Evolutionary conservation across 208 protist genomes (phyloP).

Genomic region (Angomonas ambiguus): DNA sequence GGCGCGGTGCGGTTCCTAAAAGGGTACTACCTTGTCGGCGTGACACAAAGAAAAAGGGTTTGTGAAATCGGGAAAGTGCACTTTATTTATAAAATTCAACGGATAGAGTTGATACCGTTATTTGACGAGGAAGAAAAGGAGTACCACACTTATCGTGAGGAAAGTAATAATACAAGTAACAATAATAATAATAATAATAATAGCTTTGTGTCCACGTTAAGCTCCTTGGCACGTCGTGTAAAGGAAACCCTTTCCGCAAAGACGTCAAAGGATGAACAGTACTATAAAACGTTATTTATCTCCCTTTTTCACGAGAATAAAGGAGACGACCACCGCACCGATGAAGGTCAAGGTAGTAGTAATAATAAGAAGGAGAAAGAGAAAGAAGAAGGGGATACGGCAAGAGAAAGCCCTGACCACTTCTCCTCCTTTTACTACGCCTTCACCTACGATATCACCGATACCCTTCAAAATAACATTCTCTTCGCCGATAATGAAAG

Average conservation of each 20-base stretch:
- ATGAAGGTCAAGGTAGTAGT: neutral
- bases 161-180: neutral
- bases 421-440: constrained; percentile 92
- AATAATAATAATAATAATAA: constrained; percentile 7
- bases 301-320: neutral
- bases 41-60: too few relatives aligned
- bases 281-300: neutral
- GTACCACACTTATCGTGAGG: too few relatives aligned
- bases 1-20: too few relatives aligned
- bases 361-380: neutral
- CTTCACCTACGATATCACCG: constrained; percentile 95
- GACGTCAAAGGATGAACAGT: neutral
- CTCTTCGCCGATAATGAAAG: constrained; percentile 9
- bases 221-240: too few relatives aligned
- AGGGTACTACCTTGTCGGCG: too few relatives aligned
- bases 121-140: too few relatives aligned
- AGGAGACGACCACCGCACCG: neutral
- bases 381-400: neutral
- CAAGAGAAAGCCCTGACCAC: neutral
- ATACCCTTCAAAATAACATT: constrained; percentile 94
- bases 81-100: too few relatives aligned
- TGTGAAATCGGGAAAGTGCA: too few relatives aligned
- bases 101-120: too few relatives aligned
- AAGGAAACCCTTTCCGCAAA: too few relatives aligned
- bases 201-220: too few relatives aligned